Percentiles rank a stretch among this genome's conserved stretches.
Conservation (phyloP, 2,329 filamentous ascomycete species). For the Nemania sp. region DNA sequence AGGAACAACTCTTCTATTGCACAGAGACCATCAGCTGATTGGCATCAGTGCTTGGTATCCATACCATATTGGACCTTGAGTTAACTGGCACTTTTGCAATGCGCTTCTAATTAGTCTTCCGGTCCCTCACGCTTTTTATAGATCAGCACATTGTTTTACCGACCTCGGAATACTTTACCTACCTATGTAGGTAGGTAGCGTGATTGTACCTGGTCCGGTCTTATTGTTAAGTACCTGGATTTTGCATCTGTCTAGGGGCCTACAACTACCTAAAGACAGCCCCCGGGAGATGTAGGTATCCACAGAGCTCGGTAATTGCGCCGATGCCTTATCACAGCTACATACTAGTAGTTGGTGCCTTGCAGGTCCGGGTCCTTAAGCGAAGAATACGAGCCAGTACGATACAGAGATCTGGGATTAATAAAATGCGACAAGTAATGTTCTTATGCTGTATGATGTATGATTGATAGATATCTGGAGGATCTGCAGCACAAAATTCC, state of each 20-base stretch:
- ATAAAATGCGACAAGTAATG: not conserved
- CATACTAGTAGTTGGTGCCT: conserved; percentile 29
- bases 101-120: conserved; percentile 4
- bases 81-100: conserved; percentile 11
- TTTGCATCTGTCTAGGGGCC: conserved; percentile 3
- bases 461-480: conserved; percentile 1
- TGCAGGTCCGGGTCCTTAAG: conserved; percentile 18
- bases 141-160: conserved; percentile 9
- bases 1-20: conserved; percentile 24
- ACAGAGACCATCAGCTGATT: conserved; percentile 34
- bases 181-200: conserved; percentile 14
- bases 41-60: conserved; percentile 20
- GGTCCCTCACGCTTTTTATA: not conserved
- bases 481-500: conserved; percentile 5
- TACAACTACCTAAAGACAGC: not conserved
- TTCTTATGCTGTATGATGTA: not conserved
- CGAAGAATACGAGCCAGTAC: conserved; percentile 8
- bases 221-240: not conserved
- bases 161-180: conserved; percentile 1
- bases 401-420: conserved; percentile 5
- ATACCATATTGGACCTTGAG: conserved; percentile 13
- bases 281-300: conserved; percentile 4
- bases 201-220: not conserved
- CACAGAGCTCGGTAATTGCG: conserved; percentile 5
- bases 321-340: not conserved